Evolutionary conservation across 805 yeast genomes (phyloP), one percentile per base, ranked within the genome.

Genomic region (Spathaspora hagerdaliae): DNA sequence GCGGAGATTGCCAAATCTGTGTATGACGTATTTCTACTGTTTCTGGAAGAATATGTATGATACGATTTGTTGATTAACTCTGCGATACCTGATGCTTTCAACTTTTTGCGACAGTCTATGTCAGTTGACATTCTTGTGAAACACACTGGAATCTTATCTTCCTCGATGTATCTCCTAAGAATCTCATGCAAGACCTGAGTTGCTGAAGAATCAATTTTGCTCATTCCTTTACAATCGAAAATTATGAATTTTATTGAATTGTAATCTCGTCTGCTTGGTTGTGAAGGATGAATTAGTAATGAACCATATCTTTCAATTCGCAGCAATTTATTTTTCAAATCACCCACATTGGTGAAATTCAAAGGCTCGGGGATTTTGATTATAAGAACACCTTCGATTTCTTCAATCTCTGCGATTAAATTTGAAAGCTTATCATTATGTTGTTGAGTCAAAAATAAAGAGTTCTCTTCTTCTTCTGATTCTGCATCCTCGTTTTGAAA

Each of bases 341-440:
- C 95, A 27, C 85, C 85, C 7, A 91, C 77, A 61, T 91, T 90
- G 35, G 96, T 88, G 63, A 90, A 90, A 5, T 91, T 87, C 48
- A 90, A 69, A 1, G 97, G 96, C 58, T 90, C 97, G 0, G 96
- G 90, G 37, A 90, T 78, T 51, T 83, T 85, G 33, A 90, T 85
- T 27, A 89, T 79, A 32, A 91, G 68, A 45, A 90, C 85, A 0
- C 89, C 90, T 52, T 83, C 87, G 41, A 85, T 69, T 35, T 71
- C 77, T 54, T 75, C 58, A 57, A 65, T 57, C 57, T 65, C 63
- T 14, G 64, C 62, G 14, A 67, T 56, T 32, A 59, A 52, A 31
- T 52, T 46, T 2, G 41, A 35, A 10, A 47, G 39, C n/a, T 45
- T 45, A 37, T 47, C 53, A 11, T 31, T 27, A 12, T 6, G 43